Base-by-base conservation (phyloP, 2,329 filamentous ascomycete genomes). In the Colletotrichum liriopes region DNA sequence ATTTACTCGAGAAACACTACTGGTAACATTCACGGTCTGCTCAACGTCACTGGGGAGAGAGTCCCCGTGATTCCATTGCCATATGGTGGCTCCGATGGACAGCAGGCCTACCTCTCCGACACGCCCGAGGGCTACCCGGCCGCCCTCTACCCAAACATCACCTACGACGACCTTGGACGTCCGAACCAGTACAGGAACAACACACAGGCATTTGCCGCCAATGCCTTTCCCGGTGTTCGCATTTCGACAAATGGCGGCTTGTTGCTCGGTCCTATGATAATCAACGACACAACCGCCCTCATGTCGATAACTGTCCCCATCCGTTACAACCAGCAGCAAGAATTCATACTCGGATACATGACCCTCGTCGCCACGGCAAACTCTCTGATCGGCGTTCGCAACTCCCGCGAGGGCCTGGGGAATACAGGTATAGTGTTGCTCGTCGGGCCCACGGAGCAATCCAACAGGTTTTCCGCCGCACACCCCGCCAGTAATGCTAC, bases 221-320 rank as follows among this genome's bases (percentile, higher is more conserved):
- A 82, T 67, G 86, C 85, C 32, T 91, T 88, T 70, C 83, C 84
- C 1, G 85, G 81, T 35, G 84, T 89, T 67, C 82, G 81, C n/a
- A 84, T 90, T 45, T 86, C 84, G 73, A 83, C 82, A 63, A 84
- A 84, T 63, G 84, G 81, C 59, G 90, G 90, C 1, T 84, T 98
- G n/a, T 83, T 98, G 1, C 86, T 96, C 0, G 95, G 95, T 0
- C 95, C 95, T 0, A 85, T 94, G 69, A 85, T 89, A 32, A 82
- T 96, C 74, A 96, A 97, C 79, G 84, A 89, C 55, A 90, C 90
- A 0, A 93, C 93, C 74, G 93, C 93, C 29, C 84, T 98, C 14
- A 80, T 97, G 16, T 98, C 95, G 2, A 85, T 97, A 71, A 97
- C 95, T 0, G 83, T 96, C 20, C 94, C 95, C 0, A 90, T 98